A percentile compares a stretch with the other conserved stretches of the same genome.
phyloP scores from a whole-genome alignment of 2,329 filamentous ascomycete genomes.

The Beauveria brongniartii region DNA sequence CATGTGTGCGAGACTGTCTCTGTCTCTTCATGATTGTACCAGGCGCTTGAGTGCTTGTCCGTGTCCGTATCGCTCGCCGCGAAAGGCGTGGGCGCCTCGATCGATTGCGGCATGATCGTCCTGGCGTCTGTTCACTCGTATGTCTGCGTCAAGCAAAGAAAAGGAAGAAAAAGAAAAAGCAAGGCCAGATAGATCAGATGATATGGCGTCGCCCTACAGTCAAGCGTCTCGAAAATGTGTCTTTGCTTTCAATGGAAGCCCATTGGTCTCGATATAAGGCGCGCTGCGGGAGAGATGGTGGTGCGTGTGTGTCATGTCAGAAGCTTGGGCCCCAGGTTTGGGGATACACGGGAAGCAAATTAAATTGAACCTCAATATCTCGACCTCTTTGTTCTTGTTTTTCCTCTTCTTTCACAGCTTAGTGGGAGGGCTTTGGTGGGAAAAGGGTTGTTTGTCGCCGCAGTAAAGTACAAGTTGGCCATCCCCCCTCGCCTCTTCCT shows the following conservation, averaged over 20 bases:
- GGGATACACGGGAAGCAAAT: neutral
- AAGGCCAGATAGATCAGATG: too few species aligned
- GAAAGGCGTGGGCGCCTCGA: neutral
- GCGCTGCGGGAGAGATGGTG: neutral
- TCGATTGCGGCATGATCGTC: neutral
- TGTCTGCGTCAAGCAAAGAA: neutral
- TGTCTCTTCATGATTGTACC: neutral
- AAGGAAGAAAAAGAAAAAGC: too few species aligned
- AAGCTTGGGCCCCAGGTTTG: neutral
- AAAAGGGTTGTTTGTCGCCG: neutral
- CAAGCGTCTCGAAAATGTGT: neutral
- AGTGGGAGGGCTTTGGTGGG: too few species aligned
- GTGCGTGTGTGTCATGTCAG: neutral
- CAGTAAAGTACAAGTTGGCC: conserved; percentile 1
- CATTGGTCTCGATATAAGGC: neutral
- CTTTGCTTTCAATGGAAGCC: neutral
- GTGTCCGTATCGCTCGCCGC: neutral
- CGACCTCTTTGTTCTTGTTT: neutral
- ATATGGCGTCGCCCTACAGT: too few species aligned
- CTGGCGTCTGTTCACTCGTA: neutral
- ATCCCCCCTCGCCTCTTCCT: neutral
- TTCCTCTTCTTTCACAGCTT: neutral
- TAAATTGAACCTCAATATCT: neutral
- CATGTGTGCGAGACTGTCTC: neutral
- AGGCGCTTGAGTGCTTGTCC: neutral